Evolutionary conservation across 345 rosid genomes (phyloP).

Genomic region (Camelina laxa): DNA sequence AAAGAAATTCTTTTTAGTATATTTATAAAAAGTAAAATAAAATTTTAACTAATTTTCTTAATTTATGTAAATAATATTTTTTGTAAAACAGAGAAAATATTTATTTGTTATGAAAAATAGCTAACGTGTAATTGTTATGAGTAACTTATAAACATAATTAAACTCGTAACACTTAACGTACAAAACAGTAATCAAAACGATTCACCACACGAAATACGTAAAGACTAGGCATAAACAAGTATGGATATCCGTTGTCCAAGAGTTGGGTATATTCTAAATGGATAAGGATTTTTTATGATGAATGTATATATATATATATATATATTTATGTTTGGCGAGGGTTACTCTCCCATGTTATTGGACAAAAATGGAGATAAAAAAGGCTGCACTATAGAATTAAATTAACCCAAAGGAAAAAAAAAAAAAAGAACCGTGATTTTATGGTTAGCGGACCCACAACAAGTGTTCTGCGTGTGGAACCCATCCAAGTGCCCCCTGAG

Average conservation of each 20-base stretch:
- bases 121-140: too few relatives aligned
- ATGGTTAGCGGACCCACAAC: slow-evolving; percentile 18
- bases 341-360: slow-evolving; percentile 47
- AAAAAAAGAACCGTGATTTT: slow-evolving; percentile 26
- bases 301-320: too few relatives aligned
- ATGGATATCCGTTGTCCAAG: slow-evolving; percentile 17
- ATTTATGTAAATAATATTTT: too few relatives aligned
- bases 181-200: not conserved
- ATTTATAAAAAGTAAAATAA: too few relatives aligned
- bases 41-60: too few relatives aligned
- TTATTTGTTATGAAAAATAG: too few relatives aligned
- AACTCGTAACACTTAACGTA: too few relatives aligned
- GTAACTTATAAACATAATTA: too few relatives aligned
- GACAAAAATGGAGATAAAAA: slow-evolving; percentile 34
- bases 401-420: slow-evolving; percentile 9
- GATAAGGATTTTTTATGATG: slow-evolving; percentile 18
- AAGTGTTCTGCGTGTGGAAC: slow-evolving; percentile 36
- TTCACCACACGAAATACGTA: not conserved
- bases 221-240: not conserved
- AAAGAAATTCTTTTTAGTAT: too few relatives aligned
- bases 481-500: slow-evolving; percentile 11
- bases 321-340: slow-evolving; percentile 14
- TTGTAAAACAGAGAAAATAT: too few relatives aligned
- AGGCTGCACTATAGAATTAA: too few relatives aligned
- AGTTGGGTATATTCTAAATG: slow-evolving; percentile 33